Conservation (phyloP, 2,329 filamentous ascomycete genomes). For the Sclerotinia sclerotiorum region DNA sequence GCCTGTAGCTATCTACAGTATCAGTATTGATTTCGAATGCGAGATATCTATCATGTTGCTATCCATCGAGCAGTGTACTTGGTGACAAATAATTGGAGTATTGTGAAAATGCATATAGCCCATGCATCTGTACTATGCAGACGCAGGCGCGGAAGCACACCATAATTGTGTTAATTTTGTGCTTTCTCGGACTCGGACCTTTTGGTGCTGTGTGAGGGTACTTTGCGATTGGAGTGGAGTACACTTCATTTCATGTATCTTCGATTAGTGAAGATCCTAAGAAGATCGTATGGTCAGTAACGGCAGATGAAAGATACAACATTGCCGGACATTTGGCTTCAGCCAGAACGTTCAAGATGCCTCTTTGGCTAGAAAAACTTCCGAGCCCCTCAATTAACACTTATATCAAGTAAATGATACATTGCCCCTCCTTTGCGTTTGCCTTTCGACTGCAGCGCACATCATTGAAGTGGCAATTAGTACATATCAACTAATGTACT, state of each 20-base stretch:
- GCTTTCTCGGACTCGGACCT: slow-evolving; percentile 6
- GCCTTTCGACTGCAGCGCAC: slow-evolving; percentile 5
- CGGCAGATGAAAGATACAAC: slow-evolving; percentile 10
- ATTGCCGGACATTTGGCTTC: not conserved
- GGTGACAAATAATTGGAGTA: not conserved
- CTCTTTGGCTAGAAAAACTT: not conserved
- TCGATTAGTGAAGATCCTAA: slow-evolving; percentile 10
- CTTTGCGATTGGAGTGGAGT: slow-evolving; percentile 3
- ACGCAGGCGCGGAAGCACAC: slow-evolving; percentile 23
- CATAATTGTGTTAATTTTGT: slow-evolving; percentile 6
- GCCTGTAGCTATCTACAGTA: slow-evolving; percentile 32
- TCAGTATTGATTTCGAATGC: slow-evolving; percentile 23
- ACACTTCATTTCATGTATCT: not conserved
- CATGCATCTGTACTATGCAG: slow-evolving; percentile 20
- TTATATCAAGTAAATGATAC: slow-evolving; percentile 6
- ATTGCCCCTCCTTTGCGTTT: not conserved
- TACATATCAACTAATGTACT: slow-evolving; percentile 4
- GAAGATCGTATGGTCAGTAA: not conserved
- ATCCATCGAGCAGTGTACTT: slow-evolving; percentile 7
- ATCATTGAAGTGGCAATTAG: slow-evolving; percentile 5
- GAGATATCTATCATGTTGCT: slow-evolving; percentile 19
- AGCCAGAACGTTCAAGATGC: not conserved
- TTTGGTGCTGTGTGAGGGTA: not conserved
- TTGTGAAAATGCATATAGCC: slow-evolving; percentile 1
- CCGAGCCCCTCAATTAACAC: not conserved